Base-by-base conservation (phyloP, 2,329 filamentous ascomycete genomes). In the Clarireedia hainanense region DNA sequence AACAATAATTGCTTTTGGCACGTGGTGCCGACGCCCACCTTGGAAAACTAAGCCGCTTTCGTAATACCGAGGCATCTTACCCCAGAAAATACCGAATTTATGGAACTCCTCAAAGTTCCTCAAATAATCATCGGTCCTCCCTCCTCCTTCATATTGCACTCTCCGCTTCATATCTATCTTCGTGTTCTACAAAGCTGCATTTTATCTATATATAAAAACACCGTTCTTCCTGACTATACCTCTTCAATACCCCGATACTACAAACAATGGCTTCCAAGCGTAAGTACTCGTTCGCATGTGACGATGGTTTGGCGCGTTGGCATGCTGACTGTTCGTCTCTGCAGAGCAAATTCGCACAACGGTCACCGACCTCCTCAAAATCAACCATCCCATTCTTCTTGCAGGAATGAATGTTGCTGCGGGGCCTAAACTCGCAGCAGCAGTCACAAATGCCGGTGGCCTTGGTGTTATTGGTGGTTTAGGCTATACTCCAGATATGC, bases 381-480 rank as follows among this genome's bases (percentile, higher is more conserved):
- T 99, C 82, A 89, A 95, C 73, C 94, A 99, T 76, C 94, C 94
- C 57, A 79, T 99, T 70, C 78, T 99, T 69, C 85, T 99, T 60
- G 94, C 94, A 66, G 94, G 94, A 72, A 99, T 99, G 94, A 97
- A 99, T 80, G 94, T 97, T 61, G 94, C 94, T 56, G 94, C 94
- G 58, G 94, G 94, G 50, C 94, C 94, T 55, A 95, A 91, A 80
- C 85, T 99, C 69, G 94, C 94, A 52, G 94, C 94, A 36, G 94
- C 94, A 43, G 94, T 99, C 66, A 95, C 92, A 65, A 96, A 99
- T 74, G 94, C 94, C 52, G 94, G 94, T 64, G 94, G 94, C 69
- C 80, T 99, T 60, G 94, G 94, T 75, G 94, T 99, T 67, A 92
- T 99, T 67, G 94, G 94, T 64, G 94, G 94, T 72, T 86, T 92